Percentiles rank a stretch among this genome's conserved stretches.
Evolutionary conservation across 192 early-diverging fungal species (phyloP).

Genomic region (Glomus cerebriforme): DNA sequence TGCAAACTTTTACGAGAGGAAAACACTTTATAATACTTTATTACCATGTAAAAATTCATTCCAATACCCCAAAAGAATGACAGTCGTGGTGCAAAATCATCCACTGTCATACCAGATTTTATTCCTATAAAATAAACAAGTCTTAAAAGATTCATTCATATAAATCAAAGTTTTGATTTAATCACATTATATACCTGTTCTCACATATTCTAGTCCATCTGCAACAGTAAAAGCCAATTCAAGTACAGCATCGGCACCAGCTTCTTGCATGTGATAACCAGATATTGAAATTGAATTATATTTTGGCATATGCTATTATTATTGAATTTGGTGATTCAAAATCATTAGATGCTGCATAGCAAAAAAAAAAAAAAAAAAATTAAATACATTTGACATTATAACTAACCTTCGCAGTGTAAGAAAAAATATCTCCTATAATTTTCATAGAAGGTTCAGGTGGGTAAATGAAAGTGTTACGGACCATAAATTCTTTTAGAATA

Average conservation of each 20-base stretch:
- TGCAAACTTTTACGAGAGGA: neutral
- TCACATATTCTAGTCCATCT: slow-evolving; percentile 82
- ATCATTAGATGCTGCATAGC: neutral
- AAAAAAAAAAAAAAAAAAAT: no score
- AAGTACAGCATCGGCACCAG: slow-evolving; percentile 84
- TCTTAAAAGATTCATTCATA: neutral
- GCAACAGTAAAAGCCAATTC: slow-evolving; percentile 93
- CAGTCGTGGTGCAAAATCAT: slow-evolving; percentile 85
- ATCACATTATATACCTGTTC: slow-evolving; percentile 50
- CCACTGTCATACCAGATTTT: slow-evolving; percentile 83
- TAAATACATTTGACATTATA: no score
- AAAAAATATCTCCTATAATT: slow-evolving; percentile 89
- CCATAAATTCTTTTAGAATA: slow-evolving; percentile 94
- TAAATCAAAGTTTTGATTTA: neutral
- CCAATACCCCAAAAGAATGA: slow-evolving; percentile 93
- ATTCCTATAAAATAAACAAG: slow-evolving; percentile 46
- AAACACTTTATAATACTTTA: neutral
- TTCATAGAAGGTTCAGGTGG: slow-evolving; percentile 90
- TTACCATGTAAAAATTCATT: slow-evolving; percentile 92
- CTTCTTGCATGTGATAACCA: slow-evolving; percentile 92
- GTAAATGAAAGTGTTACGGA: slow-evolving; percentile 92
- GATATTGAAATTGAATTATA: slow-evolving; percentile 97
- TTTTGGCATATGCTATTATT: slow-evolving; percentile 77
- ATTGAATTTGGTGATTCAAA: neutral
- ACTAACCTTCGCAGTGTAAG: slow-evolving; percentile 72